These are phyloP conservation scores for Lizonia empirigonia DNA, from an alignment of 2,329 filamentous ascomycete species.

Conservation along the genomic window DNA sequence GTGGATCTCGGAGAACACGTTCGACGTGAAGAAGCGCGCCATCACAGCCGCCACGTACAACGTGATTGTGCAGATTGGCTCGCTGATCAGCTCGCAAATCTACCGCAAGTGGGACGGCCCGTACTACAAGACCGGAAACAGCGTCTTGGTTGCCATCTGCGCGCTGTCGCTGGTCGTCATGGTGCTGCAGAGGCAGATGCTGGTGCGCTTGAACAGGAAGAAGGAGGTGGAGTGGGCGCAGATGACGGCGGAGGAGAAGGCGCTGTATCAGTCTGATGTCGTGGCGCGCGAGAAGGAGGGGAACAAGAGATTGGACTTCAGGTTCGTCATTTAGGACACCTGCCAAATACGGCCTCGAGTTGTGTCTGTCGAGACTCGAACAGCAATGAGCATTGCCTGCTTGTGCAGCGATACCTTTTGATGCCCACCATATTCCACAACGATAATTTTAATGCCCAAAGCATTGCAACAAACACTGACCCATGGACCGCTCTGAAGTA, in stretches of 20 bases:
- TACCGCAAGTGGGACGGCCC: constrained; percentile 62
- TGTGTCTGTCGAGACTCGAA: no score
- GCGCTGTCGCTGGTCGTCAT: constrained; percentile 57
- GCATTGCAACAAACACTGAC: not conserved
- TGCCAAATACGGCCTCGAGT: no score
- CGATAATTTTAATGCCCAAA: not conserved
- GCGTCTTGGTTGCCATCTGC: constrained; percentile 57
- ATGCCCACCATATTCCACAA: not conserved
- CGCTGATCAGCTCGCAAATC: constrained; percentile 51
- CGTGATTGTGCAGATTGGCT: constrained; percentile 51
- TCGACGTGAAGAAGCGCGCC: constrained; percentile 65
- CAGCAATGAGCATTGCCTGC: no score
- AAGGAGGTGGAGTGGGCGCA: constrained; percentile 56
- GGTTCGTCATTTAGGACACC: constrained; percentile 37
- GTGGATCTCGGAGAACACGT: constrained; percentile 66
- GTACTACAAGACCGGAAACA: constrained; percentile 60
- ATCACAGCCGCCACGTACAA: constrained; percentile 70
- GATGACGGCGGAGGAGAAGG: constrained; percentile 57
- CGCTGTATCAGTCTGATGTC: constrained; percentile 54
- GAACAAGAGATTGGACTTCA: constrained; percentile 50
- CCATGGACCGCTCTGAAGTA: not conserved
- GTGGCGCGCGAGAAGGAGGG: constrained; percentile 39
- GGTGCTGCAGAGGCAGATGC: constrained; percentile 55
- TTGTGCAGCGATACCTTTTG: not conserved
- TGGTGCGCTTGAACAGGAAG: constrained; percentile 30